Percentiles rank a stretch among this genome's conserved stretches.
Evolutionary conservation across 2,329 filamentous ascomycete species (phyloP).

Genomic region (Neofusicoccum sp.): DNA sequence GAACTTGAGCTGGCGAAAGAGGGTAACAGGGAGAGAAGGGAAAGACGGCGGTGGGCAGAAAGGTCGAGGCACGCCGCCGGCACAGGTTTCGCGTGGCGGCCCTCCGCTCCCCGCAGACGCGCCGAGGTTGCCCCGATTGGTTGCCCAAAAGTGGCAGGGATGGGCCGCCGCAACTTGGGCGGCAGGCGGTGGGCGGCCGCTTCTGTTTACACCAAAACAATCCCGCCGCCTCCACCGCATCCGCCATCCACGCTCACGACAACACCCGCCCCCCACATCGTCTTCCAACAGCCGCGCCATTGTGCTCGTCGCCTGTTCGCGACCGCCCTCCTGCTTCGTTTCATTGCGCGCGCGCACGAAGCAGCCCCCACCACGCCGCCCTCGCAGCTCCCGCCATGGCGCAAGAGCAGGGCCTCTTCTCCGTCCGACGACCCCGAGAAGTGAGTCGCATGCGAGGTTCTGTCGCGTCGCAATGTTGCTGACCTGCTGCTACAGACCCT

Average conservation of each 20-base stretch:
- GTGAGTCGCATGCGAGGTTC: slow-evolving; percentile 60
- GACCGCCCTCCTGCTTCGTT: neutral
- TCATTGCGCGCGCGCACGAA: neutral
- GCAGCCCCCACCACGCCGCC: neutral
- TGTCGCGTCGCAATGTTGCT: slow-evolving; percentile 24
- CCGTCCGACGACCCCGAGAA: slow-evolving; percentile 88
- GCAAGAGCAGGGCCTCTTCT: slow-evolving; percentile 86
- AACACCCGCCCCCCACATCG: neutral
- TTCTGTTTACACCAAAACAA: slow-evolving; percentile 18
- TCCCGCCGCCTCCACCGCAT: neutral
- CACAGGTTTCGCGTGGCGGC: no score
- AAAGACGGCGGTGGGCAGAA: slow-evolving; percentile 22
- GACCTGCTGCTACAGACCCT: slow-evolving; percentile 66
- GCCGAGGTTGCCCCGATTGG: slow-evolving; percentile 17
- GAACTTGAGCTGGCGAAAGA: slow-evolving; percentile 8
- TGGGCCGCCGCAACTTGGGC: neutral
- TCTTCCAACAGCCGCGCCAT: neutral
- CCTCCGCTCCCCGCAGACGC: no score
- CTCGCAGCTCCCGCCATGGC: slow-evolving; percentile 62
- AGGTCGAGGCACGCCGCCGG: no score
- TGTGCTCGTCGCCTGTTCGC: neutral
- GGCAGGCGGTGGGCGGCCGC: neutral
- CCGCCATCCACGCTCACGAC: slow-evolving; percentile 1
- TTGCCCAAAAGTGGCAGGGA: neutral
- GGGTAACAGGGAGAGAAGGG: slow-evolving; percentile 21